Base-by-base conservation (phyloP, 2,329 filamentous ascomycete species). In the Apiospora kogelbergensis region DNA sequence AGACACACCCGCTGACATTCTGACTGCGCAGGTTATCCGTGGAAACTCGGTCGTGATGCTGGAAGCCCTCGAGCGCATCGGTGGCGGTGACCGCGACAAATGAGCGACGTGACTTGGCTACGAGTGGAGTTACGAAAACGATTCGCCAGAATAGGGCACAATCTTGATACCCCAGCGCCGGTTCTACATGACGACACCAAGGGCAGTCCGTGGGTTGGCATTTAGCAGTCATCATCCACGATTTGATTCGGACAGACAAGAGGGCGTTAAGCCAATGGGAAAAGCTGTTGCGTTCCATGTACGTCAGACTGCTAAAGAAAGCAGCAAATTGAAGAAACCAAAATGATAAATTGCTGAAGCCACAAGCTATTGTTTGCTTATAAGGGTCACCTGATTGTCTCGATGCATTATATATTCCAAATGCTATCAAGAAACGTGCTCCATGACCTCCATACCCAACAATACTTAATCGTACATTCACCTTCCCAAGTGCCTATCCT, bases 21-120 rank as follows among this genome's bases (percentile, higher is more conserved):
- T 26, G 46, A 20, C 24, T 3, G 48, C 37, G 37, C 71, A 94
- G 92, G 93, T 98, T 73, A 98, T 99, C 77, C 93, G 97, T 75
- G 96, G 96, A 73, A 99, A 99, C 83, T 97, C 95, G 1, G 95
- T 99, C 33, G 95, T 99, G 68, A 98, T 99, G 95, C 89, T 99
- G 68, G 97, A 99, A 83, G 93, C 90, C 11, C 81, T 93, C 69
- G 88, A 90, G 79, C 85, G 90, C 76, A 91, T 93, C 74, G 89
- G 88, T 71, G 88, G 88, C 72, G 88, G 88, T 76, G 87, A 90
- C 72, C 81, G 83, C 71, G 76, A 77, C 57, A 78, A 78, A 75
- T 77, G 70, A 77, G 63, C 65, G 44, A 45, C 44, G 40, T 53
- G 26, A 53, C 20, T 20, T 22, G 22, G 17, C 2, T 6, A 65